These are phyloP conservation scores for Mortierella alpina DNA, from an alignment of 192 early-diverging fungal species.

Conservation along the genomic window DNA sequence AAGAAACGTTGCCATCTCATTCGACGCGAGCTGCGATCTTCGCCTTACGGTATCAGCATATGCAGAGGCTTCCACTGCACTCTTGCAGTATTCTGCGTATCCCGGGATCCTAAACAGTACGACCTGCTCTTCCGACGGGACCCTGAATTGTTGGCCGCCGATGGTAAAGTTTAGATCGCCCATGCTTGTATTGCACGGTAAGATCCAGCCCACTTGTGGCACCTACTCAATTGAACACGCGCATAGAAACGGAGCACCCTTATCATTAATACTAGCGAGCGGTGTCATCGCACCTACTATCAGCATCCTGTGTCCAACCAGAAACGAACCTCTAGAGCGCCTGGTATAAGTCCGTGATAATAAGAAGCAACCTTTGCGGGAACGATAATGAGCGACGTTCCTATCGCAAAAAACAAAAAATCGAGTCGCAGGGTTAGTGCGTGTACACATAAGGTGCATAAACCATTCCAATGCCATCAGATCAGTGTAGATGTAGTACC, in stretches of 20 bases:
- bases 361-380: constrained; percentile 28
- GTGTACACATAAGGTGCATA: background rate
- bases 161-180: constrained; percentile 52
- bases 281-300: no score
- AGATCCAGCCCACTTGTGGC: constrained; percentile 47
- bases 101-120: constrained; percentile 47
- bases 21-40: no score
- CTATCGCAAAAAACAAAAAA: background rate
- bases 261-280: no score
- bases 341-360: constrained; percentile 42
- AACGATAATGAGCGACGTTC: constrained; percentile 40
- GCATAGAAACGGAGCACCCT: background rate
- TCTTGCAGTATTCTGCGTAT: constrained; percentile 52
- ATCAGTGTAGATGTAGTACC: background rate
- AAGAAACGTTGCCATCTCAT: background rate
- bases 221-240: constrained; percentile 2
- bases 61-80: constrained; percentile 32
- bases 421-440: background rate
- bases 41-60: constrained; percentile 18
- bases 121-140: constrained; percentile 41
- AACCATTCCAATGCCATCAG: background rate
- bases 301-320: background rate
- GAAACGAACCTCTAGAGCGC: constrained; percentile 33
- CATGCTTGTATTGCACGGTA: constrained; percentile 46
- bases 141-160: constrained; percentile 34